These are phyloP conservation scores for Eucalyptus dawsonii DNA, from an alignment of 345 rosid species.

Conservation along the genomic window DNA sequence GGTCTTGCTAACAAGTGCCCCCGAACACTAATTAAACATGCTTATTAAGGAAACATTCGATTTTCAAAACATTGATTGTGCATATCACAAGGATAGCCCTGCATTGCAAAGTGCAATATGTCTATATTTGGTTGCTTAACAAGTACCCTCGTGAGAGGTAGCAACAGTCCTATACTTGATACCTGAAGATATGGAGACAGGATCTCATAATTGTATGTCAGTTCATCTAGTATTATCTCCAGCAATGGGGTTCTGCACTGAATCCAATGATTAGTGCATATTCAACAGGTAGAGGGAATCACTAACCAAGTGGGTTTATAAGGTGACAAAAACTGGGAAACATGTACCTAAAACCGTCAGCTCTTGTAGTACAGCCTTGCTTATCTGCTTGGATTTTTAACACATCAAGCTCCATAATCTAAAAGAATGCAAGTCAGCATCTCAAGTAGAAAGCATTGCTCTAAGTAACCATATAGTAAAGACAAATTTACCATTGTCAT, in stretches of 20 bases:
- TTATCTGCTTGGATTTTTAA: constrained; percentile 57
- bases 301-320: background rate
- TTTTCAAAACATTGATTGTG: background rate
- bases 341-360: constrained; percentile 67
- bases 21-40: background rate
- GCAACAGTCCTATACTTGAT: background rate
- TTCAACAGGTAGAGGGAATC: background rate
- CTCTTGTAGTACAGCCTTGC: constrained; percentile 47
- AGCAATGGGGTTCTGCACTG: constrained; percentile 54
- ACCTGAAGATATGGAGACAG: constrained; percentile 63
- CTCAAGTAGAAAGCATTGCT: background rate
- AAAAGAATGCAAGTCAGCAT: background rate
- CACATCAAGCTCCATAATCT: constrained; percentile 80
- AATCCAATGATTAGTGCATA: background rate
- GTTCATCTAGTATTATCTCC: constrained; percentile 64
- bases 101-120: background rate
- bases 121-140: background rate
- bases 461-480: background rate
- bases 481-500: constrained; percentile 31
- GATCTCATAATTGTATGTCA: constrained; percentile 45
- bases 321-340: background rate
- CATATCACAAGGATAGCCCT: background rate
- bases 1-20: background rate
- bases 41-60: background rate
- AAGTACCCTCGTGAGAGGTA: background rate